Evolutionary conservation across 805 yeast species (phyloP), one percentile per base, ranked within the genome.

Genomic region (Tetrapisispora phaffii): DNA sequence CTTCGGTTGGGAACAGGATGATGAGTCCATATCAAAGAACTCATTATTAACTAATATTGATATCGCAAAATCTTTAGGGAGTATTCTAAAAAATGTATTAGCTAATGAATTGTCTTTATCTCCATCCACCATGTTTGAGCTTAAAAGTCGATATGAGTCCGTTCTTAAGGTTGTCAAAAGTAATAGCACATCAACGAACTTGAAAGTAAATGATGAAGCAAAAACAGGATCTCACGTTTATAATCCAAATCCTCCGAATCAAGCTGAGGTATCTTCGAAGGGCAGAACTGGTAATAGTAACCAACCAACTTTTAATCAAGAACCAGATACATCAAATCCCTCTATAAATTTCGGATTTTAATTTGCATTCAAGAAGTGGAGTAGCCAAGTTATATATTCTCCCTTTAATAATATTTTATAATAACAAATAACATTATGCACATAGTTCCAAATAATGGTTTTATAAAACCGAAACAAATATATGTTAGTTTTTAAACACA

Each of bases 41-140:
- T 44, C 50, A 4, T 33, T 56, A 20, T 57, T 61, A 34, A 50
- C 58, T 1, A 59, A 55, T 45, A 54, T 60, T 4, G 59, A 58
- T 20, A 53, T 63, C 29, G 66, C 66, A 22, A 60, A 57, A 34
- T 55, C 66, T 4, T 50, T 63, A 44, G 59, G 60, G 1, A 56
- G 50, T 34, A 53, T 63, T 24, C 47, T 63, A 13, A 59, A 58
- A 40, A 61, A 60, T 45, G 47, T 57, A 0, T 63, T 60, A 36
- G 48, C 59, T 7, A 55, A 57, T 32, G 64, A 60, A 29, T 44
- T 63, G 16, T n/a, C 49, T 10, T 44, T 63, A 17, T 61, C 67
- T 1, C 58, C 55, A 24, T 20, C 48, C 10, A 51, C 65, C 5
- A 35, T 58, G 24, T 45, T 50, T 42, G 67, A 63, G 41, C 44